phyloP scores from a whole-genome alignment of 2,329 filamentous ascomycete species.

The Monilinia polystroma region DNA sequence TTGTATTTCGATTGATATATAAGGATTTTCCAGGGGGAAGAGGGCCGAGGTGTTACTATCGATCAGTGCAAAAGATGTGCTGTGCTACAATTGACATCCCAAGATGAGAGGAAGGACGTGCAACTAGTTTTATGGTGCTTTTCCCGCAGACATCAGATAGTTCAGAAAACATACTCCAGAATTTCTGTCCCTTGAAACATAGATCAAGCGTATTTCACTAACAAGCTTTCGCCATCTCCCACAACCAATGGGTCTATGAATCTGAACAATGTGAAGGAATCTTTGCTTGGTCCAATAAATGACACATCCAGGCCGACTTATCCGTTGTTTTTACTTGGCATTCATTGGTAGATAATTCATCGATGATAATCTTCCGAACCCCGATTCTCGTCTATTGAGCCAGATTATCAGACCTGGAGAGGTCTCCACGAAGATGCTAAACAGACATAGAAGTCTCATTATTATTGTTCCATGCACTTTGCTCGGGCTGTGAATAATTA shows the following conservation, averaged over 20 bases:
- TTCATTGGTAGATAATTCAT: not conserved
- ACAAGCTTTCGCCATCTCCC: not conserved
- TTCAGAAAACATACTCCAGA: no score
- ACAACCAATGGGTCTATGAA: not conserved
- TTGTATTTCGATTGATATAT: no score
- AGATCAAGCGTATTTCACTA: not conserved
- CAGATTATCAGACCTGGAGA: not conserved
- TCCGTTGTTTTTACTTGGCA: not conserved
- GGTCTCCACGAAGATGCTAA: not conserved
- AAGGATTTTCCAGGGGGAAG: no score
- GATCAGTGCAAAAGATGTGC: not conserved
- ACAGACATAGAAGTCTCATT: not conserved
- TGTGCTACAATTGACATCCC: no score
- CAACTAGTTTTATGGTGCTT: no score
- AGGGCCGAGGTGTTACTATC: no score
- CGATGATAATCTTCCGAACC: not conserved
- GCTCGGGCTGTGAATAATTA: no score
- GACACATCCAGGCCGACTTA: not conserved
- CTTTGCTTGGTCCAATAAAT: not conserved
- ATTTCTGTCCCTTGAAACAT: not conserved
- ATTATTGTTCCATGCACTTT: not conserved
- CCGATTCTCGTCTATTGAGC: not conserved
- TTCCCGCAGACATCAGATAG: no score
- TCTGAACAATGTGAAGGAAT: not conserved
- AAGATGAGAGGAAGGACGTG: no score